Evolutionary conservation across 768 basidiomycete genomes (phyloP), one percentile per base, ranked within the genome.

Genomic region (Boletus edulis): DNA sequence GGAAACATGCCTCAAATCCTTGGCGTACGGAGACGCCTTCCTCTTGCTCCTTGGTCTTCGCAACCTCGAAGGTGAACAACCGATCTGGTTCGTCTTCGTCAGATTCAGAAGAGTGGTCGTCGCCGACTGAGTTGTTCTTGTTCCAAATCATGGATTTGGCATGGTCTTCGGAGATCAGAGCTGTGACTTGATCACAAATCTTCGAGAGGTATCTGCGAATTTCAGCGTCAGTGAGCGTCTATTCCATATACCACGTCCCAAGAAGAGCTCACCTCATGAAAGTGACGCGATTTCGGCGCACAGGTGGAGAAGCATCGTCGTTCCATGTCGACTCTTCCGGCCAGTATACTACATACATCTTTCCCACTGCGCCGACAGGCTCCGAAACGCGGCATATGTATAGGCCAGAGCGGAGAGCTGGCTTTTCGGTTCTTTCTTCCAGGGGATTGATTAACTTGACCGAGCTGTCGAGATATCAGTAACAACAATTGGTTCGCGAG

Each of bases 301-400:
- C 75, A 6, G 81, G 71, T 0, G 78, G 73, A 15, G 73, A 57
- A 1, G 82, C 77, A 34, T 72, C 65, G 56, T 84, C 82, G 37
- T 78, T 62, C 84, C 84, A 85, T 0, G 83, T 84, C 0, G 69
- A 71, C 14, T 81, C 76, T 57, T 86, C 81, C 0, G 84, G 85
- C 85, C 85, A 86, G 56, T 81, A 86, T 5, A 85, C 62, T 8
- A 81, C 75, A 54, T 78, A 82, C 6, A 78, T 52, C n/a, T 63
- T 60, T 31, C 72, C 62, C 0, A 11, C 32, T 8, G 42, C 56
- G 0, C 34, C 27, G 3, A 56, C 56, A 46, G 42, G 20, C n/a
- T 45, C n/a, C 27, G 34, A 18, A 54, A 58, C 20, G 18, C 68
- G 69, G 31, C 75, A 69, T 32, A 79, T 57, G 52, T 84, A 85